These are phyloP conservation scores for Epichloe elymi DNA, from an alignment of 2,329 filamentous ascomycete genomes.

Conservation along the genomic window DNA sequence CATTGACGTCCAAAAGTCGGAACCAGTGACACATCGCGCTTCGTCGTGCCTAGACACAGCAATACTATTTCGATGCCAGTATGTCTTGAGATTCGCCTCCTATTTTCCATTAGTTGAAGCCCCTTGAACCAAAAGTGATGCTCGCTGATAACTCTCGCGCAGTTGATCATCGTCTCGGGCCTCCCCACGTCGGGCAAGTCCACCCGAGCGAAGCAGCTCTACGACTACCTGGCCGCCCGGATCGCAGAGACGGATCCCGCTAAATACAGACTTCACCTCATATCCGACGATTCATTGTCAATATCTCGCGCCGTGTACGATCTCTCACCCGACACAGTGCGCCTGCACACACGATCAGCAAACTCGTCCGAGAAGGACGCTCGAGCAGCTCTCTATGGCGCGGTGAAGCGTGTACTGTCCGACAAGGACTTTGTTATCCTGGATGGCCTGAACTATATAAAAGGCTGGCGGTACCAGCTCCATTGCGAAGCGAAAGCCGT, in stretches of 20 bases:
- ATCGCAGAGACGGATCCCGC: constrained; percentile 27
- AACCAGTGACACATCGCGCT: background rate
- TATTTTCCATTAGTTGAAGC: background rate
- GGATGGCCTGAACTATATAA: constrained; percentile 78
- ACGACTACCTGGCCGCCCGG: constrained; percentile 47
- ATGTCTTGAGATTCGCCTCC: background rate
- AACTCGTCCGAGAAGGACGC: constrained; percentile 72
- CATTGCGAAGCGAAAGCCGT: constrained; percentile 75
- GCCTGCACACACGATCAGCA: constrained; percentile 52
- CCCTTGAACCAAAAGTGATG: background rate
- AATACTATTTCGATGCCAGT: background rate
- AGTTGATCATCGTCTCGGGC: constrained; percentile 57
- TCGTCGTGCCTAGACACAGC: background rate
- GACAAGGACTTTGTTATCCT: constrained; percentile 66
- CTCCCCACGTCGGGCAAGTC: constrained; percentile 58
- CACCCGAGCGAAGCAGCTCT: constrained; percentile 51
- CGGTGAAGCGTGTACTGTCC: constrained; percentile 63
- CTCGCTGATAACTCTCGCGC: constrained; percentile 3
- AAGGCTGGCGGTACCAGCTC: constrained; percentile 78
- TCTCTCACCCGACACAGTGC: constrained; percentile 37
- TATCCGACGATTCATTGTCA: constrained; percentile 59
- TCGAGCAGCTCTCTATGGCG: constrained; percentile 60
- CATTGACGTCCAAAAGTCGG: background rate
- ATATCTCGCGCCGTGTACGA: constrained; percentile 61
- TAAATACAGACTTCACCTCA: constrained; percentile 55